A percentile compares a stretch with the other conserved stretches of the same genome.
Conservation (phyloP, 2,329 filamentous ascomycete genomes). For the Plenodomus lindquistii region DNA sequence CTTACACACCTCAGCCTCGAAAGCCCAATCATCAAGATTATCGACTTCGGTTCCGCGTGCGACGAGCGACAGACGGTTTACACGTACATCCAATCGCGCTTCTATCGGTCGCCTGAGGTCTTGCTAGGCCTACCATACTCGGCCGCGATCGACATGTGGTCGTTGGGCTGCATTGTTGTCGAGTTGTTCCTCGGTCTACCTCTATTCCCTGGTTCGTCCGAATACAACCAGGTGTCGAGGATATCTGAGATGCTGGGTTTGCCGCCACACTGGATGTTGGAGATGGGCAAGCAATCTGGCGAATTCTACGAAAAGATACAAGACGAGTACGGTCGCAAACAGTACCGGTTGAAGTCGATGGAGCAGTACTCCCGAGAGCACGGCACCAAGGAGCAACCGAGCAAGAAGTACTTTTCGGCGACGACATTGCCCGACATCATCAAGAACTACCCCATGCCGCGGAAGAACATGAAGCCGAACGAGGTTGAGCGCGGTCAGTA, state of each 20-base stretch:
- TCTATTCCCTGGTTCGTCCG: slow-evolving; percentile 93
- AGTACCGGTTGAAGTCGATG: slow-evolving; percentile 93
- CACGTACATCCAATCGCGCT: slow-evolving; percentile 97
- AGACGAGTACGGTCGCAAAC: slow-evolving; percentile 90
- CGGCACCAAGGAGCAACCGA: slow-evolving; percentile 95
- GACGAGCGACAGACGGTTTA: slow-evolving; percentile 98
- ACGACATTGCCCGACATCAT: slow-evolving; percentile 96
- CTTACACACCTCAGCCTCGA: slow-evolving; percentile 65
- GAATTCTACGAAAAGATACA: slow-evolving; percentile 94
- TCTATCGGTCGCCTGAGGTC: slow-evolving; percentile 96
- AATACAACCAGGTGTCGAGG: slow-evolving; percentile 96
- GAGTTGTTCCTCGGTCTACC: slow-evolving; percentile 94
- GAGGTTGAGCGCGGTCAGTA: slow-evolving; percentile 90
- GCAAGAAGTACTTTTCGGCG: slow-evolving; percentile 98
- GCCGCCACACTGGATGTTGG: slow-evolving; percentile 97
- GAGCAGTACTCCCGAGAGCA: slow-evolving; percentile 97
- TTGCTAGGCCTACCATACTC: slow-evolving; percentile 95
- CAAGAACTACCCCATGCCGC: slow-evolving; percentile 94
- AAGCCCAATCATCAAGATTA: slow-evolving; percentile 99
- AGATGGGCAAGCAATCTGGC: slow-evolving; percentile 96
- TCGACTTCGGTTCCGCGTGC: slow-evolving; percentile 97
- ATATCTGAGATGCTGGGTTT: slow-evolving; percentile 98
- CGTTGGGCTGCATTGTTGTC: slow-evolving; percentile 95
- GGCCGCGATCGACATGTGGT: slow-evolving; percentile 99
- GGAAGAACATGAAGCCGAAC: slow-evolving; percentile 98